Conservation (phyloP, 306 rosid genomes). For the Cicer cuneatum region DNA sequence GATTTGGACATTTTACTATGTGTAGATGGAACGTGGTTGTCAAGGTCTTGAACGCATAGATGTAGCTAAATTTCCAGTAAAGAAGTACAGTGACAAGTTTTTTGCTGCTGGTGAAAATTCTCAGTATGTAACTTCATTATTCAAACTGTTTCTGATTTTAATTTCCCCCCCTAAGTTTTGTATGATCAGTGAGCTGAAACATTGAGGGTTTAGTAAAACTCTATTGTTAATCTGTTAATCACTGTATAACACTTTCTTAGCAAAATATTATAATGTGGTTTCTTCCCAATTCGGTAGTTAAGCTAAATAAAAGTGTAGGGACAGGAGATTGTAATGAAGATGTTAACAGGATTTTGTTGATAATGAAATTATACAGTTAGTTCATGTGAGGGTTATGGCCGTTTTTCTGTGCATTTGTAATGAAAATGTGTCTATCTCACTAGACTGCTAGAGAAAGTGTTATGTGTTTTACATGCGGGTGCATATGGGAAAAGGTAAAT, state of each 20-base stretch:
- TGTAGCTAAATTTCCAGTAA: constrained; percentile 77
- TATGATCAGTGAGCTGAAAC: constrained; percentile 8
- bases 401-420: constrained; percentile 7
- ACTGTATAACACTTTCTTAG: constrained; percentile 24
- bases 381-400: neutral
- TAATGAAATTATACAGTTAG: neutral
- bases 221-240: neutral
- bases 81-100: constrained; percentile 77
- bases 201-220: neutral
- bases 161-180: neutral
- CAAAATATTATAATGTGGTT: constrained; percentile 1
- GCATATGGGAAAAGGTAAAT: neutral
- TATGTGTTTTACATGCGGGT: neutral
- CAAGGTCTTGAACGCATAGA: constrained; percentile 73
- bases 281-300: constrained; percentile 8
- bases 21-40: constrained; percentile 81
- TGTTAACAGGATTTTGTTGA: neutral
- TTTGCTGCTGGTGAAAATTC: constrained; percentile 76
- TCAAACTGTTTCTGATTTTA: constrained; percentile 24
- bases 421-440: neutral
- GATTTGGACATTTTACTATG: constrained; percentile 32
- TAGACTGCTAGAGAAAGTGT: neutral
- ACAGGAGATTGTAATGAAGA: constrained; percentile 31
- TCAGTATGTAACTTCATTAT: constrained; percentile 66
- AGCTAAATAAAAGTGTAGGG: constrained; percentile 2